These are phyloP conservation scores for Dioscorea zingiberensis DNA, from an alignment of 106 monocot genomes.

Conservation along the genomic window DNA sequence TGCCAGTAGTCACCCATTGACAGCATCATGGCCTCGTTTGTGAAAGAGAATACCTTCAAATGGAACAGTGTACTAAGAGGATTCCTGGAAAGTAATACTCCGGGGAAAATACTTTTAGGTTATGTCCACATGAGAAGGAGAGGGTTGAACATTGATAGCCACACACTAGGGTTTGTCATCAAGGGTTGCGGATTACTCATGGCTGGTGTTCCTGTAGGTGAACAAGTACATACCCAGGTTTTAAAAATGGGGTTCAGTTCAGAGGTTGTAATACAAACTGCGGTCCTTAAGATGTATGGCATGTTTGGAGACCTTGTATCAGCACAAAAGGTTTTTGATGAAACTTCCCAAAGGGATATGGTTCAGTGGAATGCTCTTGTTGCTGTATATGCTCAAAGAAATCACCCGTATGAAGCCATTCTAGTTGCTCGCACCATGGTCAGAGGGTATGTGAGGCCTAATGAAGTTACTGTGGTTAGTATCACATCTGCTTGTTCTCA, in stretches of 20 bases:
- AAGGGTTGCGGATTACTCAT: conserved; percentile 8
- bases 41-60: conserved; percentile 1
- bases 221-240: conserved; percentile 13
- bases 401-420: conserved; percentile 6
- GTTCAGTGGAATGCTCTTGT: conserved; percentile 26
- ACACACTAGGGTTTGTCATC: conserved; percentile 10
- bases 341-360: conserved; percentile 23
- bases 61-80: conserved; percentile 11
- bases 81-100: conserved; percentile 1
- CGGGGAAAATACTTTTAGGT: neutral
- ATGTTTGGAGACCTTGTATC: conserved; percentile 6
- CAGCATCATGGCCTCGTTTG: neutral
- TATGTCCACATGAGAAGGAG: conserved; percentile 15
- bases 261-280: conserved; percentile 12
- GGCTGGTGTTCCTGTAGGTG: neutral
- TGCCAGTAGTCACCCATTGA: too few species aligned
- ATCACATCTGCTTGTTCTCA: conserved; percentile 14
- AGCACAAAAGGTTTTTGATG: conserved; percentile 24
- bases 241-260: conserved; percentile 11
- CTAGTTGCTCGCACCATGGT: neutral
- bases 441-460: conserved; percentile 5
- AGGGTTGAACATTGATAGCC: conserved; percentile 1
- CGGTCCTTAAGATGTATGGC: conserved; percentile 11
- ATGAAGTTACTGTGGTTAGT: conserved; percentile 10
- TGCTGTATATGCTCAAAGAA: conserved; percentile 3